Evolutionary conservation across 228 moss, liverwort and hornwort species (phyloP).

Genomic region (Sphagnum fallax): DNA sequence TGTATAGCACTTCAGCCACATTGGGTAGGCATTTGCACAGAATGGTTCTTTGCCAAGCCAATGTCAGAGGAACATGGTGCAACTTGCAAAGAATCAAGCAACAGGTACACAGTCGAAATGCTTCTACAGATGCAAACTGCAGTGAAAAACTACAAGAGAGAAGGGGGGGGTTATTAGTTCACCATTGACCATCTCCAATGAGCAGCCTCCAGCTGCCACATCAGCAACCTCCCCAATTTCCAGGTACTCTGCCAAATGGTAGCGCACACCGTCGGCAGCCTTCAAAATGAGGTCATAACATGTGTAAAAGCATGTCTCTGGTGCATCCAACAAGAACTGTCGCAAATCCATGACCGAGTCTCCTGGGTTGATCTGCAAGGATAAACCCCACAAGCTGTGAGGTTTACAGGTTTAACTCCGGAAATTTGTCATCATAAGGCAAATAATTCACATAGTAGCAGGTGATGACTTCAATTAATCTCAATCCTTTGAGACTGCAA

Average conservation of each 20-base stretch:
- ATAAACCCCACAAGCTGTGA: not conserved
- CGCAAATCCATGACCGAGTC: conserved; percentile 95
- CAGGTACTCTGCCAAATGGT: conserved; percentile 88
- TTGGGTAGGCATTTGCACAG: no score
- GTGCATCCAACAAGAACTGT: conserved; percentile 83
- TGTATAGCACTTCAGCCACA: no score
- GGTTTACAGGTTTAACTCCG: not conserved
- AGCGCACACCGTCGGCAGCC: conserved; percentile 73
- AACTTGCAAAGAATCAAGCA: no score
- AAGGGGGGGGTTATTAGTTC: conserved; percentile 1
- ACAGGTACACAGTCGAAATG: no score
- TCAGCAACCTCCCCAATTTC: conserved; percentile 95
- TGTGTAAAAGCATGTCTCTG: conserved; percentile 91
- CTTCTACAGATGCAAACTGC: not conserved
- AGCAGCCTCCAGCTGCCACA: conserved; percentile 77
- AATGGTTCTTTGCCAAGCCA: no score
- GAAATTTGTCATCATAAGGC: not conserved
- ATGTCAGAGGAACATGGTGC: no score
- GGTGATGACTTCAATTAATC: not conserved
- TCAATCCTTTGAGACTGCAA: not conserved
- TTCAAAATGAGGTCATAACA: conserved; percentile 87
- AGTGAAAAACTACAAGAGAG: not conserved
- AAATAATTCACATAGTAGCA: not conserved
- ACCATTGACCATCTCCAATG: conserved; percentile 88
- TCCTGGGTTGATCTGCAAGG: conserved; percentile 74